phyloP scores from a whole-genome alignment of 306 rosid species.

The Prunus fruticosa region DNA sequence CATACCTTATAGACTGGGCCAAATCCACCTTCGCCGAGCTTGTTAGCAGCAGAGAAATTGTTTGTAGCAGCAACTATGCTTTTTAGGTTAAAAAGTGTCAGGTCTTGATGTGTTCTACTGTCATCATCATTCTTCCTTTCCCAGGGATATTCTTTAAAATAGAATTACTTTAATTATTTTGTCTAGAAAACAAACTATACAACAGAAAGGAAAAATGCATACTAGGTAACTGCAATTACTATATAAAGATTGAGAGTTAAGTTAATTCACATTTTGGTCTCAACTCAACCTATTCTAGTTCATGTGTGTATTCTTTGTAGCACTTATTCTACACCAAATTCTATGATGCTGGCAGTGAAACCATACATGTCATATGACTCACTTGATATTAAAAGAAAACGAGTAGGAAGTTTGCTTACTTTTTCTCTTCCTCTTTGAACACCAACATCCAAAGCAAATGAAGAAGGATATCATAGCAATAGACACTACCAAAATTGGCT shows the following conservation, averaged over 20 bases:
- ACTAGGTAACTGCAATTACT: no score
- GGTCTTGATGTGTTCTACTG: neutral
- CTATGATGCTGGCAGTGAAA: no score
- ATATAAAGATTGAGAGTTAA: no score
- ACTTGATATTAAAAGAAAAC: no score
- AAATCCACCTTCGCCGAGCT: conserved; percentile 25
- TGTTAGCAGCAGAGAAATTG: conserved; percentile 8
- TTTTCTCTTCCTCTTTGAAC: neutral
- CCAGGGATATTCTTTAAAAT: neutral
- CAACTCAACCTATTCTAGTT: no score
- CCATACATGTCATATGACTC: no score
- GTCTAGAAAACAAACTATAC: no score
- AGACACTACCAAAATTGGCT: neutral
- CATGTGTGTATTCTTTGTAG: no score
- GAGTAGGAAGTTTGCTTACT: neutral
- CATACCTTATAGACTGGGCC: conserved; percentile 23
- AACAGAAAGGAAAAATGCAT: no score
- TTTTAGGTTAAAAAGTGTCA: conserved; percentile 2
- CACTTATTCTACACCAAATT: no score
- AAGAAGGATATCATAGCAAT: neutral
- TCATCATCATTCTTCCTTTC: neutral
- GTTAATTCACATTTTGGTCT: no score
- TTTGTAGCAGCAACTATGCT: conserved; percentile 2
- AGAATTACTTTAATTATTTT: no score
- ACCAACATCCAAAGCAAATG: neutral